These are phyloP conservation scores for Trametes gibbosa DNA, from an alignment of 768 basidiomycete species.

Conservation along the genomic window DNA sequence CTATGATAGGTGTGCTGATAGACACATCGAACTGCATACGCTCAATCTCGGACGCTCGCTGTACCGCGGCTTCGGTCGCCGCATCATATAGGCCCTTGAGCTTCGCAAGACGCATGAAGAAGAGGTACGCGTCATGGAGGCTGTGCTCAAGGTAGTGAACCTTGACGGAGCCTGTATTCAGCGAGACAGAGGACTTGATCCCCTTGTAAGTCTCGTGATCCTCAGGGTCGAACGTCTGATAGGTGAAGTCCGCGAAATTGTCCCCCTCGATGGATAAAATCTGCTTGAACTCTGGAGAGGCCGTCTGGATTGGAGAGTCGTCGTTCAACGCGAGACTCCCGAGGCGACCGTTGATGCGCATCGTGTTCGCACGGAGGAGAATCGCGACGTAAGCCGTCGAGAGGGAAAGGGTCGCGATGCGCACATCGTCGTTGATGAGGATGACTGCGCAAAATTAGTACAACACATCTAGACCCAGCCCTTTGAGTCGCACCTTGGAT, in stretches of 20 bases:
- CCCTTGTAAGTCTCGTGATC: conserved; percentile 67
- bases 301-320: conserved; percentile 50
- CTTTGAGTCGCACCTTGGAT: conserved; percentile 60
- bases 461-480: background rate
- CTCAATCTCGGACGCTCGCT: conserved; percentile 89
- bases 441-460: conserved; percentile 48
- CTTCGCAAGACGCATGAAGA: conserved; percentile 79
- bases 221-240: conserved; percentile 83
- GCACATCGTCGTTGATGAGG: conserved; percentile 66
- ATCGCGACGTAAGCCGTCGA: conserved; percentile 88
- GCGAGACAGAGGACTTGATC: conserved; percentile 76
- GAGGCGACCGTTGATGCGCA: conserved; percentile 77
- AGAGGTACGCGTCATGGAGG: conserved; percentile 84
- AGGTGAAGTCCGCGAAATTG: conserved; percentile 90
- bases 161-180: conserved; percentile 87
- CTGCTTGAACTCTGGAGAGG: conserved; percentile 71
- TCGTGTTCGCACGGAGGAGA: conserved; percentile 64
- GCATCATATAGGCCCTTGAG: conserved; percentile 95
- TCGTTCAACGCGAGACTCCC: conserved; percentile 84
- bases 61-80: conserved; percentile 89
- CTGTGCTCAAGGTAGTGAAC: conserved; percentile 87
- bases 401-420: conserved; percentile 82
- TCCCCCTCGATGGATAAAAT: conserved; percentile 92
- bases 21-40: conserved; percentile 91
- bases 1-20: conserved; percentile 87